Conservation (phyloP, 768 basidiomycete species). For the Lyophyllum semitale region DNA sequence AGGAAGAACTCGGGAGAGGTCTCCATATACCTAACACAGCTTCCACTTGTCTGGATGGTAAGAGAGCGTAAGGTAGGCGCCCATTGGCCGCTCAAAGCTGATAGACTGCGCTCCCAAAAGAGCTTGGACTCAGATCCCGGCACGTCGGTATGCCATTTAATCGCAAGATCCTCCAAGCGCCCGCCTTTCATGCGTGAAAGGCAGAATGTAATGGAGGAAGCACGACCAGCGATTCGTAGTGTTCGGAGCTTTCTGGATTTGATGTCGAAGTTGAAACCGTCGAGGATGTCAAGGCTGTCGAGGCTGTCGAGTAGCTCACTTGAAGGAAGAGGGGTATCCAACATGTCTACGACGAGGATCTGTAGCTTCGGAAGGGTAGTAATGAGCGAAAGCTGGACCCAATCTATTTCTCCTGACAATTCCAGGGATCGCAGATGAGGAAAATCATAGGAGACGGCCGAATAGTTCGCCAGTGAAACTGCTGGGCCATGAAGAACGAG, state of each 20-base stretch:
- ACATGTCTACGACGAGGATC: neutral
- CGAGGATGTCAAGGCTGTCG: neutral
- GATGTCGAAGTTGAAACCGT: neutral
- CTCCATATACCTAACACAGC: too few species aligned
- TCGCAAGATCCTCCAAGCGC: neutral
- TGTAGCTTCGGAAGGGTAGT: neutral
- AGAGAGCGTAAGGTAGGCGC: neutral
- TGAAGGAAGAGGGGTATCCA: neutral
- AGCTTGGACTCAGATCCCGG: too few species aligned
- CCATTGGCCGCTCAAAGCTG: neutral
- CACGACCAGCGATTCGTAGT: neutral
- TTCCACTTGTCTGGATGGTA: neutral
- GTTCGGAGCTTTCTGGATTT: neutral
- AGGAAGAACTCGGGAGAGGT: too few species aligned
- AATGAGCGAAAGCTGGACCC: neutral
- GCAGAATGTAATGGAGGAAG: neutral
- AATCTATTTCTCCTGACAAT: neutral
- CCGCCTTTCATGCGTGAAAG: neutral
- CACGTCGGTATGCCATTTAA: neutral
- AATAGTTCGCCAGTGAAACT: neutral
- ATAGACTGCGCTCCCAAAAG: neutral
- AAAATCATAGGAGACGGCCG: neutral
- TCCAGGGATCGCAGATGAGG: neutral
- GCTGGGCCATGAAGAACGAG: neutral
- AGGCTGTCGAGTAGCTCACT: too few species aligned